Evolutionary conservation across 129 eudicot genomes (phyloP), one percentile per base, ranked within the genome.

Genomic region (Tanacetum coccineum): DNA sequence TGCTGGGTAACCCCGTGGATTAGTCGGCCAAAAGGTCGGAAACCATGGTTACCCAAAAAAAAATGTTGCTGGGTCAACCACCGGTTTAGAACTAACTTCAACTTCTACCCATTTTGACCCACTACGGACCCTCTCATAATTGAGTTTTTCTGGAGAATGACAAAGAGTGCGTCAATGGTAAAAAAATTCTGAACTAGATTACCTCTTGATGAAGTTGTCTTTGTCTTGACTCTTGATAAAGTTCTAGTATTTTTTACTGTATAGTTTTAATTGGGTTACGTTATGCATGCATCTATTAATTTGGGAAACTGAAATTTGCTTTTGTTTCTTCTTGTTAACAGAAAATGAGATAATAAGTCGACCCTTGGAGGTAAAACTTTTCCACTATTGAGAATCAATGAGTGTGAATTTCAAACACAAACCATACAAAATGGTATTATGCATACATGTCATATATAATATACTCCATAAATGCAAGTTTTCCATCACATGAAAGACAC

Each of bases 141-240:
- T 22, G 25, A 22, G 25, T 22, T 22, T 22, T 22, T 22, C 6
- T 3, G 22, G 11, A 13, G 22, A 21, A 56, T 56, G 32, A 56
- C 36, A 56, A 55, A 21, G 61, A 19, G 59, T 54, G 59, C 14
- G 4, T 53, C 61, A 55, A n/a, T n/a, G n/a, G n/a, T n/a, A n/a
- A n/a, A n/a, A n/a, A n/a, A n/a, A n/a, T n/a, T n/a, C n/a, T n/a
- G n/a, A n/a, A n/a, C n/a, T n/a, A n/a, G n/a, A n/a, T n/a, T n/a
- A n/a, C n/a, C n/a, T n/a, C n/a, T n/a, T n/a, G n/a, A n/a, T n/a
- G n/a, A n/a, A n/a, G n/a, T n/a, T n/a, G n/a, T n/a, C n/a, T n/a
- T n/a, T n/a, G n/a, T n/a, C n/a, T n/a, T n/a, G n/a, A n/a, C n/a
- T n/a, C n/a, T n/a, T n/a, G n/a, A n/a, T n/a, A n/a, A n/a, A n/a